A percentile compares a stretch with the other conserved stretches of the same genome.
Evolutionary conservation across 2,329 filamentous ascomycete species (phyloP).

Genomic region (Lachnellula arida): DNA sequence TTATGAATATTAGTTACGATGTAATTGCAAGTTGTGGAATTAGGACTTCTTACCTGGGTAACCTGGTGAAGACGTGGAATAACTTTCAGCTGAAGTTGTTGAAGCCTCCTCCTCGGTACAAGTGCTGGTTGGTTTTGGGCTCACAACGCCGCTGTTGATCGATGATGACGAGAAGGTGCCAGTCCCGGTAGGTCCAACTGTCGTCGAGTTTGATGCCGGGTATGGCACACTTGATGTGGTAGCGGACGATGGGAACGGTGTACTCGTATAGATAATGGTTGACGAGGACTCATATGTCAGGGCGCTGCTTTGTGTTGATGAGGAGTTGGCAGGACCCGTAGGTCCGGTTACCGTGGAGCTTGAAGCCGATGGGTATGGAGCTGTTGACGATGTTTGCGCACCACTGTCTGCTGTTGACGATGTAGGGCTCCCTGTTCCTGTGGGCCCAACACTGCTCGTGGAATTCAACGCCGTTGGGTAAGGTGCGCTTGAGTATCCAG

Average conservation of each 20-base stretch:
- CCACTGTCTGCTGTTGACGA: too few relatives aligned
- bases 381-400: too few relatives aligned
- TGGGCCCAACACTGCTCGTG: too few relatives aligned
- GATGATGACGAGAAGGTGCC: background rate
- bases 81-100: background rate
- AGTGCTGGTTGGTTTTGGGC: background rate
- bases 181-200: too few relatives aligned
- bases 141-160: background rate
- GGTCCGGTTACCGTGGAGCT: too few relatives aligned
- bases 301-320: background rate
- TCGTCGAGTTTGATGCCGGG: background rate
- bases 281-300: too few relatives aligned
- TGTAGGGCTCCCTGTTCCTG: too few relatives aligned
- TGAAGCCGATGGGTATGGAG: too few relatives aligned
- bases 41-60: background rate
- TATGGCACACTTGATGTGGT: conserved; percentile 9
- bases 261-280: too few relatives aligned
- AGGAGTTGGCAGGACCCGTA: background rate
- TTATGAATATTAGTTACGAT: background rate
- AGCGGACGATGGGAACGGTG: background rate
- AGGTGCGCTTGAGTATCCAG: too few relatives aligned
- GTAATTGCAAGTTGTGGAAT: background rate
- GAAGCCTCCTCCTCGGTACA: background rate
- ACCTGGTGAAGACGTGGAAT: background rate
- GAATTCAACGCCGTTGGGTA: too few relatives aligned